phyloP scores from a whole-genome alignment of 805 yeast species.

The Hanseniaspora lindneri region DNA sequence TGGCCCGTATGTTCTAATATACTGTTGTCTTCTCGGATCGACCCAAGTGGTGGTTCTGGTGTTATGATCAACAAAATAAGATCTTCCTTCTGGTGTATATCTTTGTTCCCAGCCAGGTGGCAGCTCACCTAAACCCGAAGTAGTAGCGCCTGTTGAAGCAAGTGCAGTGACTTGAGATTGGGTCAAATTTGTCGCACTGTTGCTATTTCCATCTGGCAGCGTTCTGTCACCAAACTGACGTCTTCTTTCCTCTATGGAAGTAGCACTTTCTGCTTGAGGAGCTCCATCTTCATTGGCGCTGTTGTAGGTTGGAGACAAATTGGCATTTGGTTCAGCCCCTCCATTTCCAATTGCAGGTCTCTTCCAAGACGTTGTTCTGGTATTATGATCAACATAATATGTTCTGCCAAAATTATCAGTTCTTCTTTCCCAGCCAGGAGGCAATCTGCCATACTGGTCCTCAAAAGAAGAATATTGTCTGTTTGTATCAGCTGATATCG shows the following conservation, averaged over 20 bases:
- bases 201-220: slow-evolving; percentile 52
- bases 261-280: slow-evolving; percentile 39
- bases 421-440: slow-evolving; percentile 98
- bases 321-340: slow-evolving; percentile 31
- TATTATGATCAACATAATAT: slow-evolving; percentile 94
- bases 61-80: slow-evolving; percentile 96
- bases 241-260: slow-evolving; percentile 73
- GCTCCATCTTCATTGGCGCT: not conserved
- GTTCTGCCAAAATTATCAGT: slow-evolving; percentile 96
- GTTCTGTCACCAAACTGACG: slow-evolving; percentile 85
- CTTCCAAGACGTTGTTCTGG: slow-evolving; percentile 98
- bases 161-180: slow-evolving; percentile 31
- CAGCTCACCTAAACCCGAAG: slow-evolving; percentile 90
- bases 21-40: slow-evolving; percentile 97
- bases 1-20: slow-evolving; percentile 87
- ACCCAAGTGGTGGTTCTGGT: slow-evolving; percentile 99
- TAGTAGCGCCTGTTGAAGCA: slow-evolving; percentile 60
- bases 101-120: slow-evolving; percentile 99
- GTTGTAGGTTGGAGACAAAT: no score
- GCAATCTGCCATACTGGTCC: slow-evolving; percentile 91
- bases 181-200: slow-evolving; percentile 36
- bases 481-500: slow-evolving; percentile 22
- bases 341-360: slow-evolving; percentile 78
- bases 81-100: slow-evolving; percentile 94
- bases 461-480: slow-evolving; percentile 87